Percentiles rank a stretch among this genome's conserved stretches.
Evolutionary conservation across 2,329 filamentous ascomycete genomes (phyloP).

Genomic region (Sarocladium strictum): DNA sequence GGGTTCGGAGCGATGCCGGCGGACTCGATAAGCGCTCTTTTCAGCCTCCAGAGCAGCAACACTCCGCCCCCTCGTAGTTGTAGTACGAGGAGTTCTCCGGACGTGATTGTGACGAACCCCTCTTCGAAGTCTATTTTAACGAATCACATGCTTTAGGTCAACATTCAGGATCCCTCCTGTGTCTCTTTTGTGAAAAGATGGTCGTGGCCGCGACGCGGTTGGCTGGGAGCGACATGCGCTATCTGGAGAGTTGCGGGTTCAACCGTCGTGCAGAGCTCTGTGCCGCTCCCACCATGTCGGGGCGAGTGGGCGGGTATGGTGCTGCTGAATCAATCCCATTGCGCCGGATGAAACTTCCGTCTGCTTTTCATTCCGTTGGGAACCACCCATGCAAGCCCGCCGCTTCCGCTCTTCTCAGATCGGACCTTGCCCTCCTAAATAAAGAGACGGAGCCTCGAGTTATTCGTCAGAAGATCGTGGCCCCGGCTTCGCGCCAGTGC

Average conservation of each 20-base stretch:
- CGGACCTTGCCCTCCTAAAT: neutral
- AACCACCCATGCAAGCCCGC: neutral
- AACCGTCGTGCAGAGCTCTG: conserved; percentile 9
- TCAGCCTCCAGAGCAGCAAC: neutral
- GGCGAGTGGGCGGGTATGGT: neutral
- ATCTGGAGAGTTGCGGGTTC: conserved; percentile 9
- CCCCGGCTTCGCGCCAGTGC: neutral
- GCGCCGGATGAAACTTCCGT: neutral
- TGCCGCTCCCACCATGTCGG: neutral
- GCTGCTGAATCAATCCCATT: neutral
- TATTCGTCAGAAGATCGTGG: neutral
- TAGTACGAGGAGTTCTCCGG: neutral
- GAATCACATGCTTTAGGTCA: neutral
- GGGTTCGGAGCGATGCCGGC: neutral
- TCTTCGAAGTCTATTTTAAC: neutral
- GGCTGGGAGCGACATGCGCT: neutral
- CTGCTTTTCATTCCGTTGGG: neutral
- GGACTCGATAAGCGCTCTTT: neutral
- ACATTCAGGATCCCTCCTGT: neutral
- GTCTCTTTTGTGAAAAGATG: neutral
- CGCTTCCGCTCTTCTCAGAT: neutral
- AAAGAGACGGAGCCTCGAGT: neutral
- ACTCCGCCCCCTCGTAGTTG: neutral
- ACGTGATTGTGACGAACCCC: conserved; percentile 5
- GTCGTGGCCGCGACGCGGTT: neutral